Evolutionary conservation across 768 basidiomycete genomes (phyloP).

Genomic region (Termitomyces sp.): DNA sequence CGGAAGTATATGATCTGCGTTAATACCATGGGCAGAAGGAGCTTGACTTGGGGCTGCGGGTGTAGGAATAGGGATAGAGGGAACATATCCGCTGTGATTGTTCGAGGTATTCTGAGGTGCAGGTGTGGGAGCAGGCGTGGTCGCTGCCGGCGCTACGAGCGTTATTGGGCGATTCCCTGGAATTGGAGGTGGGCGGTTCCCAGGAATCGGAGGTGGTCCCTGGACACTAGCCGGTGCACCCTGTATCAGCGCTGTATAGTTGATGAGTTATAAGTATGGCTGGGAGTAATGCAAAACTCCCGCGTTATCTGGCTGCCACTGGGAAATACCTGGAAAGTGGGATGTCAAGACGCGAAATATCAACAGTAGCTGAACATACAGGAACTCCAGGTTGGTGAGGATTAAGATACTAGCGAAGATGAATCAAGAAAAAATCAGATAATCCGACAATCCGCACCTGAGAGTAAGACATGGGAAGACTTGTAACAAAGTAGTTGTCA

Average conservation of each 20-base stretch:
- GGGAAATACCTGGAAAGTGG: neutral
- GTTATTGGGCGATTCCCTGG: constrained; percentile 12
- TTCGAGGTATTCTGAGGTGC: neutral
- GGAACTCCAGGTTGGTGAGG: neutral
- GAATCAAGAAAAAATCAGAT: neutral
- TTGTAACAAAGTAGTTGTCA: no score
- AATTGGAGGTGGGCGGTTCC: constrained; percentile 10
- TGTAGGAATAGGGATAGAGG: constrained; percentile 5
- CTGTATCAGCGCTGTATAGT: neutral
- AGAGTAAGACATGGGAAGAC: neutral
- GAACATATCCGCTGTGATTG: constrained; percentile 8
- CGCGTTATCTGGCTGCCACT: neutral
- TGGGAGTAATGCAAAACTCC: no score
- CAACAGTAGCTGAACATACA: neutral
- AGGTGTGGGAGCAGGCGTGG: no score
- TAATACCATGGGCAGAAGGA: neutral
- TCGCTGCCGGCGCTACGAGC: neutral
- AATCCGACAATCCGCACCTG: neutral
- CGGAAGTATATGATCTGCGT: neutral
- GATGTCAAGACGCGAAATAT: neutral
- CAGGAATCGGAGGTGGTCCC: constrained; percentile 12
- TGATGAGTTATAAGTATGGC: no score
- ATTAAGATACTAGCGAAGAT: neutral
- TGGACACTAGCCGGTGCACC: neutral
- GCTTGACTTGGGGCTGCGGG: neutral